Evolutionary conservation across 805 yeast genomes (phyloP).

Genomic region (Suhomyces sp.): DNA sequence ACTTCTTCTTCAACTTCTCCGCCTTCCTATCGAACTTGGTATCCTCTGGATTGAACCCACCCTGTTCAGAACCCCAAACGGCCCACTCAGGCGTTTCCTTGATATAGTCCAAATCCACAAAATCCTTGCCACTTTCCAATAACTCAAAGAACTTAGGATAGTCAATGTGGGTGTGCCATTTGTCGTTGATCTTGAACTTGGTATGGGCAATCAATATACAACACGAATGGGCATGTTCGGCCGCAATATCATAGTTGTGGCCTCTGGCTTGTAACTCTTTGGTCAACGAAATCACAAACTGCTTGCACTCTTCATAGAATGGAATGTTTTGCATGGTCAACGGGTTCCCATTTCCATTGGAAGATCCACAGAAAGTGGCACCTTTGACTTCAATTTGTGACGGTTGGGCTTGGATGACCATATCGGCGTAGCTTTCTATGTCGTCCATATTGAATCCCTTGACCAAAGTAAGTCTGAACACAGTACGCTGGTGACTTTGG

Average conservation of each 20-base stretch:
- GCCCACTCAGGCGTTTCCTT: constrained; percentile 90
- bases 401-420: constrained; percentile 78
- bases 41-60: constrained; percentile 89
- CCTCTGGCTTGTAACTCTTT: constrained; percentile 64
- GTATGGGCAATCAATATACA: constrained; percentile 81
- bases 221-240: constrained; percentile 94
- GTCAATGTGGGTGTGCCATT: constrained; percentile 89
- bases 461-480: constrained; percentile 83
- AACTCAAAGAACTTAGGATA: constrained; percentile 73
- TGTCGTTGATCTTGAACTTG: constrained; percentile 64
- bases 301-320: constrained; percentile 83
- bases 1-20: constrained; percentile 49
- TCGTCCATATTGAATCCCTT: constrained; percentile 90
- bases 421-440: constrained; percentile 76
- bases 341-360: constrained; percentile 79
- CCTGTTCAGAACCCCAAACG: constrained; percentile 76
- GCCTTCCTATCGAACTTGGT: constrained; percentile 64
- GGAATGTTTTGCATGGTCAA: constrained; percentile 95
- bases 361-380: constrained; percentile 92
- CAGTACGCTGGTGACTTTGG: constrained; percentile 84
- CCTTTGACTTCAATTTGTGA: constrained; percentile 91
- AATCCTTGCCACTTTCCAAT: constrained; percentile 60
- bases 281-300: constrained; percentile 64
- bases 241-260: constrained; percentile 76
- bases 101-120: constrained; percentile 77